phyloP scores from a whole-genome alignment of 78 protist genomes.

The Isochrysis galbana region DNA sequence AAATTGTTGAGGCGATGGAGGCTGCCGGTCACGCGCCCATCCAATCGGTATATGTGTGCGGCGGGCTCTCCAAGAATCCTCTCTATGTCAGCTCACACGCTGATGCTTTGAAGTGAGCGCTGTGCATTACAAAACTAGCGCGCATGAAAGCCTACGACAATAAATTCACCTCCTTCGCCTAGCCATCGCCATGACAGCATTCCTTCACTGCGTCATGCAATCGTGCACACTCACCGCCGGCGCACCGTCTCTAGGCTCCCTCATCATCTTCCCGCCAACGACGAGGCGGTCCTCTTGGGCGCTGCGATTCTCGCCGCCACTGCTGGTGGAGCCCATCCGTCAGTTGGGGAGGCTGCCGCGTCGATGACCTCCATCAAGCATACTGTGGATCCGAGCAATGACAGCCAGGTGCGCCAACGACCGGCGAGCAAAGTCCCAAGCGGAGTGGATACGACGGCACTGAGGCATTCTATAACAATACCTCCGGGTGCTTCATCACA shows the following conservation, averaged over 20 bases:
- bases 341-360: constrained; percentile 13
- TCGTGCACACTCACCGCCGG: too few relatives aligned
- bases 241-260: too few relatives aligned
- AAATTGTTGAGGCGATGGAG: constrained; percentile 34
- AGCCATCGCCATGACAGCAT: too few relatives aligned
- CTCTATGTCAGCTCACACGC: constrained; percentile 29
- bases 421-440: too few relatives aligned
- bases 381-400: neutral
- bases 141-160: too few relatives aligned
- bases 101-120: neutral
- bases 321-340: neutral
- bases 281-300: constrained; percentile 50
- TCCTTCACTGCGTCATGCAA: too few relatives aligned
- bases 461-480: too few relatives aligned
- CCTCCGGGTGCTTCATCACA: too few relatives aligned
- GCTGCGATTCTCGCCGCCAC: constrained; percentile 38
- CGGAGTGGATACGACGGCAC: too few relatives aligned
- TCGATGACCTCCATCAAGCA: neutral
- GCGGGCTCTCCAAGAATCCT: constrained; percentile 44
- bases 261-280: neutral
- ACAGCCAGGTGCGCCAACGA: neutral
- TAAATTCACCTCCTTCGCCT: too few relatives aligned
- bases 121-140: too few relatives aligned
- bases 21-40: constrained; percentile 19
- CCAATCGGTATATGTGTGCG: neutral